Evolutionary conservation across 805 yeast genomes (phyloP).

Genomic region (Candida germanica): DNA sequence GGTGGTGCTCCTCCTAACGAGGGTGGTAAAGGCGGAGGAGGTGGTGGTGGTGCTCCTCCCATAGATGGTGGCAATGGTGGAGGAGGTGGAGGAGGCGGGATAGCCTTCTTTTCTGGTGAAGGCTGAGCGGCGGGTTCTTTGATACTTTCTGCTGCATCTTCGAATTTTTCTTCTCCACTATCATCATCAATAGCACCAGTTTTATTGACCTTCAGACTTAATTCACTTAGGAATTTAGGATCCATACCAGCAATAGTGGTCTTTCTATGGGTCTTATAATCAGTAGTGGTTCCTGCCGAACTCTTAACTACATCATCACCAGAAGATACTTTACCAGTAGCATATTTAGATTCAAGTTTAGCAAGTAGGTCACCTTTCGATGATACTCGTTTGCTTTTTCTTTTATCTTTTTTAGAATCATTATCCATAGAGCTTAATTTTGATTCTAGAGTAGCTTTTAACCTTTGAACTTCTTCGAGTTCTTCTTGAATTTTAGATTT

Average conservation of each 20-base stretch:
- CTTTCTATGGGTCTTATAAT: conserved; percentile 27
- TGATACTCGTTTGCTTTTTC: conserved; percentile 13
- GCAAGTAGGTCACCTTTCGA: conserved; percentile 17
- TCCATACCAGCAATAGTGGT: conserved; percentile 39
- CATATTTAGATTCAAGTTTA: conserved; percentile 43
- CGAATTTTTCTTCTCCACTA: conserved; percentile 15
- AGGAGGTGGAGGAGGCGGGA: conserved; percentile 23
- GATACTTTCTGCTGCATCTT: conserved; percentile 11
- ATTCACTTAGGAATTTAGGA: conserved; percentile 52
- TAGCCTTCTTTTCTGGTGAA: conserved; percentile 10
- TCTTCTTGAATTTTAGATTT: conserved; percentile 40
- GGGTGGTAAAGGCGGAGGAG: conserved; percentile 18
- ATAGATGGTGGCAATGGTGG: conserved; percentile 18
- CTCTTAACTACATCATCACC: conserved; percentile 9
- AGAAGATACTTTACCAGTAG: conserved; percentile 39
- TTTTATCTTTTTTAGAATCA: conserved; percentile 12
- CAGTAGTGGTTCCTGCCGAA: conserved; percentile 13
- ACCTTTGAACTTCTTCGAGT: conserved; percentile 39
- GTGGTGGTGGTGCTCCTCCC: conserved; percentile 15
- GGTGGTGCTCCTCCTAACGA: conserved; percentile 13
- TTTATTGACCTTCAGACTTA: conserved; percentile 47
- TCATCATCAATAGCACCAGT: conserved; percentile 33
- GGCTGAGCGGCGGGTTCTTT: not conserved
- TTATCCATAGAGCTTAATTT: conserved; percentile 29
- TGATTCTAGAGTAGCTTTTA: conserved; percentile 37